A percentile compares a stretch with the other conserved stretches of the same genome.
phyloP scores from a whole-genome alignment of 176 grass and related monocot genomes.

The Poa annua region DNA sequence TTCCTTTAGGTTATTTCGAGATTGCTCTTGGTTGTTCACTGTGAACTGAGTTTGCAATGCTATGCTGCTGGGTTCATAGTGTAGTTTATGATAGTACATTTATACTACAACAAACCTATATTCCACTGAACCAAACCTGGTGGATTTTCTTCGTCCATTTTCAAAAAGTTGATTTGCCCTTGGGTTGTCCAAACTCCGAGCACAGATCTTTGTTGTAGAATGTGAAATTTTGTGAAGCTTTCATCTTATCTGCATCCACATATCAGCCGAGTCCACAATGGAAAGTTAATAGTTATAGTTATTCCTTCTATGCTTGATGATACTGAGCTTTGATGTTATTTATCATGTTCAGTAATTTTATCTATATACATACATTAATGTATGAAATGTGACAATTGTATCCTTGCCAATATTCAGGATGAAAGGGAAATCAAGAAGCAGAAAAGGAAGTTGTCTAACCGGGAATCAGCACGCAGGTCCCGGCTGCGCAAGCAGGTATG shows the following conservation, averaged over 20 bases:
- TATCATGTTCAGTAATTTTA: not conserved
- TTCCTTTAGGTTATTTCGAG: not conserved
- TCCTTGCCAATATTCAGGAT: constrained; percentile 59
- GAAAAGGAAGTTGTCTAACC: constrained; percentile 93
- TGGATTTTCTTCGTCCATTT: not conserved
- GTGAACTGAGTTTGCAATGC: not conserved
- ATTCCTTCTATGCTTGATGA: not conserved
- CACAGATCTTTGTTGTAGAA: not conserved
- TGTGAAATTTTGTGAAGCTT: not conserved
- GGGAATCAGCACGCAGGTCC: constrained; percentile 94
- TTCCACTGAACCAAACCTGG: constrained; percentile 20
- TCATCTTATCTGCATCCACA: not conserved
- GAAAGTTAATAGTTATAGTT: not conserved
- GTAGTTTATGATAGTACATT: constrained; percentile 1
- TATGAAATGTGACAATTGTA: not conserved
- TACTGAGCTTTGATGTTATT: not conserved
- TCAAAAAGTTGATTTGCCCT: not conserved
- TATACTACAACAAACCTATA: not conserved
- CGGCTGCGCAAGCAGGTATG: constrained; percentile 88
- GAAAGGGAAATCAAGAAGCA: constrained; percentile 94
- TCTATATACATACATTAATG: not conserved
- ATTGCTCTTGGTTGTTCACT: not conserved
- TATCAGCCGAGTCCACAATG: not conserved
- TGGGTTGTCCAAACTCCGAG: not conserved
- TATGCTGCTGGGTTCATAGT: not conserved